Conservation (phyloP, 345 rosid species). For the Nephelium lappaceum region DNA sequence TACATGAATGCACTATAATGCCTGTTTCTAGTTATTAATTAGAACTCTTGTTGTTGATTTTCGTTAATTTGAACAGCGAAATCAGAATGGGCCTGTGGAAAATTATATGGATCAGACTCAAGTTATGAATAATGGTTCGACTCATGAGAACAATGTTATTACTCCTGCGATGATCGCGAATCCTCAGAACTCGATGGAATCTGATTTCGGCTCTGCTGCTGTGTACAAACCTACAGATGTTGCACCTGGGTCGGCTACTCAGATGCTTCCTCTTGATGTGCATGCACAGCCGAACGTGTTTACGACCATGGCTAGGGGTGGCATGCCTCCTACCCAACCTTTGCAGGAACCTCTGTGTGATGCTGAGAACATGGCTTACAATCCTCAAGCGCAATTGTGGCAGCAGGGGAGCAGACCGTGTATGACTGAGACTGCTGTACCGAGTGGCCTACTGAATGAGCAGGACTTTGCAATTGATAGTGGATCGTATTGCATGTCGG, state of each 20-base stretch:
- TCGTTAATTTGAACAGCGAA: slow-evolving; percentile 48
- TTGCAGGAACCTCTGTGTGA: slow-evolving; percentile 44
- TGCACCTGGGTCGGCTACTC: slow-evolving; percentile 28
- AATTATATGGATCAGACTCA: slow-evolving; percentile 49
- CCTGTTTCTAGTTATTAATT: neutral
- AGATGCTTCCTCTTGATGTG: slow-evolving; percentile 36
- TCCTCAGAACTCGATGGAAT: slow-evolving; percentile 43
- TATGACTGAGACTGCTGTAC: slow-evolving; percentile 30
- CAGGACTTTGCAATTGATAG: slow-evolving; percentile 30
- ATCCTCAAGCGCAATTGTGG: slow-evolving; percentile 47
- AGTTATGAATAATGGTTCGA: slow-evolving; percentile 42
- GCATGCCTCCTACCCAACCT: slow-evolving; percentile 36
- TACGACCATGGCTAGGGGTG: slow-evolving; percentile 41
- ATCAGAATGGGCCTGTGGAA: slow-evolving; percentile 40
- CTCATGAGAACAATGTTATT: slow-evolving; percentile 43
- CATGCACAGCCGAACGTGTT: slow-evolving; percentile 35
- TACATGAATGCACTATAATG: no score
- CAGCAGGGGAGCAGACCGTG: slow-evolving; percentile 38
- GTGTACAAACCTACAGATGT: slow-evolving; percentile 39
- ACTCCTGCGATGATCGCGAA: slow-evolving; percentile 39
- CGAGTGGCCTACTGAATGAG: slow-evolving; percentile 35
- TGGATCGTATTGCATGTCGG: slow-evolving; percentile 48
- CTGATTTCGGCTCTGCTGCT: slow-evolving; percentile 42
- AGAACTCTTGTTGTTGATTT: neutral
- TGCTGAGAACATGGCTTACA: slow-evolving; percentile 50